Percentiles rank a stretch among this genome's conserved stretches.
Evolutionary conservation across 371 early-diverging fungal genomes (phyloP).

Genomic region (Apophysomyces elegans): DNA sequence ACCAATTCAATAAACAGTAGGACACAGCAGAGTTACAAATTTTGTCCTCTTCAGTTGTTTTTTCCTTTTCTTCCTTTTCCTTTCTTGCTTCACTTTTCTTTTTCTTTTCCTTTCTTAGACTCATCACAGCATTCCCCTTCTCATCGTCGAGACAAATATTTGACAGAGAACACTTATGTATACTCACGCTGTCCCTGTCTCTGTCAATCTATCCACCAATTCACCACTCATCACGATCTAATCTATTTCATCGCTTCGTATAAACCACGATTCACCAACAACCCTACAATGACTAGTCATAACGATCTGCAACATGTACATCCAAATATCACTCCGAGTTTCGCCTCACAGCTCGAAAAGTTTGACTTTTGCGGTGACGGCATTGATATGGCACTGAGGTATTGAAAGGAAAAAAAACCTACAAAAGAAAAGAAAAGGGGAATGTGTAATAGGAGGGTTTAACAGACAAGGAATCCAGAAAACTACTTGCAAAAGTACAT

Average conservation of each 20-base stretch:
- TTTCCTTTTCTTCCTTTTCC: neutral
- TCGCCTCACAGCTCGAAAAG: constrained; percentile 52
- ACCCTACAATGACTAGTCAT: neutral
- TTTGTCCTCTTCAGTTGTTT: neutral
- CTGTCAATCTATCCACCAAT: neutral
- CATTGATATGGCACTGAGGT: constrained; percentile 76
- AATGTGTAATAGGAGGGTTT: neutral
- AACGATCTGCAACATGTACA: neutral
- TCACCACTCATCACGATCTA: constrained; percentile 3
- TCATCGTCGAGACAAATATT: neutral
- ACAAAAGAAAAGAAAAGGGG: too few species aligned
- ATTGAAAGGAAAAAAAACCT: constrained; percentile 13
- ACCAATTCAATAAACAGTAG: neutral
- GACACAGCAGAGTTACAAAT: neutral
- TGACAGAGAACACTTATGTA: constrained; percentile 4
- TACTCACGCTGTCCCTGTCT: neutral
- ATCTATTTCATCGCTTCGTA: constrained; percentile 2
- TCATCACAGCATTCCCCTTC: neutral
- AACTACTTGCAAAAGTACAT: constrained; percentile 73
- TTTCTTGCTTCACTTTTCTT: neutral
- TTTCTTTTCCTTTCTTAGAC: too few species aligned
- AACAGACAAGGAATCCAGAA: constrained; percentile 43
- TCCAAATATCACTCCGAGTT: constrained; percentile 14
- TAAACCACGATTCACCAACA: neutral
- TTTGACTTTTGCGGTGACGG: constrained; percentile 74